Conservation (phyloP, 1,139 yeast species). For the Taphrina betulina region DNA sequence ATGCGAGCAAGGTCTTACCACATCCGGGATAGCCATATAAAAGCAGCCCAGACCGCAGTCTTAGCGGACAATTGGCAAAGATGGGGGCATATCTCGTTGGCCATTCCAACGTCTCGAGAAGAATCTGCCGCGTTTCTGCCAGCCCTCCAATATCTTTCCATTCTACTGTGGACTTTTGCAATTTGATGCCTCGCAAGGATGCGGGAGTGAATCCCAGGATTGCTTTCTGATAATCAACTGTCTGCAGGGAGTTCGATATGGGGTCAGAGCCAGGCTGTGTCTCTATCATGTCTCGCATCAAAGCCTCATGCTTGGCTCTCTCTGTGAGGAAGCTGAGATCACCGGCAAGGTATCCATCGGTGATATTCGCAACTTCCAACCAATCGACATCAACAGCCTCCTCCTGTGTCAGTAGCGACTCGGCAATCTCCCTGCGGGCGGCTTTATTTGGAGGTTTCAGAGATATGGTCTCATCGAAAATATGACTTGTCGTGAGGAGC, state of each 20-base stretch:
- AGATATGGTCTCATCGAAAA: constrained; percentile 60
- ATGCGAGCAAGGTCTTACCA: constrained; percentile 89
- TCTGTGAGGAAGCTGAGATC: constrained; percentile 74
- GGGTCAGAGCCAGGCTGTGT: too few species aligned
- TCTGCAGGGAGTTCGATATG: background rate
- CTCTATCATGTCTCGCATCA: constrained; percentile 44
- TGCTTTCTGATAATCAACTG: constrained; percentile 56
- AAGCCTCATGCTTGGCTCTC: constrained; percentile 66
- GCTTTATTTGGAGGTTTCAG: constrained; percentile 70
- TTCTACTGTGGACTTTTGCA: constrained; percentile 69
- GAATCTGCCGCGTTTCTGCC: constrained; percentile 66
- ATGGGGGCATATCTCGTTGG: constrained; percentile 95
- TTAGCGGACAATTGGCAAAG: constrained; percentile 78
- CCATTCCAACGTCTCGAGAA: constrained; percentile 92
- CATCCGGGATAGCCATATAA: constrained; percentile 97
- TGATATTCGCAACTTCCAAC: constrained; percentile 68
- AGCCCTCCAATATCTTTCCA: constrained; percentile 90
- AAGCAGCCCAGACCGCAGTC: constrained; percentile 83
- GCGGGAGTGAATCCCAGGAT: constrained; percentile 73
- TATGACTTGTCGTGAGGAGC: constrained; percentile 61
- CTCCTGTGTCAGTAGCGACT: constrained; percentile 45
- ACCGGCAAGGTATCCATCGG: constrained; percentile 86
- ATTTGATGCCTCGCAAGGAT: constrained; percentile 78
- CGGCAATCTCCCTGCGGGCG: constrained; percentile 54
- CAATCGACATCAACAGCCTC: constrained; percentile 51